Percentiles rank a stretch among this genome's conserved stretches.
These are phyloP conservation scores for Acanthamoeba royreba DNA, from an alignment of 208 protist genomes.

Conservation along the genomic window DNA sequence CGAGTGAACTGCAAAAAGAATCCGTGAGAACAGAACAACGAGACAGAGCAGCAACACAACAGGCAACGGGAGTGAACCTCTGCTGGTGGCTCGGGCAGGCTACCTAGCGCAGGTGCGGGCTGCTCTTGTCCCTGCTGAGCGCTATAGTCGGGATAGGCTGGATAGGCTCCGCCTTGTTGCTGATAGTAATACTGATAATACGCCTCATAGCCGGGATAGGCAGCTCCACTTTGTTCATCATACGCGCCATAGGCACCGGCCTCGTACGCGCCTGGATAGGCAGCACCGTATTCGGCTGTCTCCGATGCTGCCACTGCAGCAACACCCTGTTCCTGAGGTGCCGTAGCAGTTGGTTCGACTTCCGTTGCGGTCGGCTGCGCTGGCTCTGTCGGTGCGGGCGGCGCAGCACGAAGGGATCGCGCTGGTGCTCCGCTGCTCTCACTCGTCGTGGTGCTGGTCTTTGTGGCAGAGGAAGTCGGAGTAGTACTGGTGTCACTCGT, in stretches of 20 bases:
- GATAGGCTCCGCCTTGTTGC: too few species aligned
- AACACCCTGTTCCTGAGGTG: not conserved
- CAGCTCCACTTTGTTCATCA: too few species aligned
- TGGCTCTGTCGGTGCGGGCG: not conserved
- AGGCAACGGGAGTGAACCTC: too few species aligned
- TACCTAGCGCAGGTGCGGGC: not conserved
- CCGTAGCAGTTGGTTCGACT: not conserved
- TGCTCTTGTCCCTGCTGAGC: not conserved
- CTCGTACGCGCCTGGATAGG: not conserved
- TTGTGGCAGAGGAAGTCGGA: not conserved
- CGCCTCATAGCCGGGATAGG: not conserved
- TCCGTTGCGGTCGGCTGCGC: not conserved
- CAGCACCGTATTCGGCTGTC: not conserved
- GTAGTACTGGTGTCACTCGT: not conserved
- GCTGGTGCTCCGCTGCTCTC: not conserved
- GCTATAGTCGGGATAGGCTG: not conserved
- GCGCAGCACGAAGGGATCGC: not conserved
- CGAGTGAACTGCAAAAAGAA: not conserved
- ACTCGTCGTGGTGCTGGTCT: not conserved
- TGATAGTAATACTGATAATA: not conserved
- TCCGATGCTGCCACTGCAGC: not conserved
- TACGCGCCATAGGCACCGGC: not conserved
- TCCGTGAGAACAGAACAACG: not conserved
- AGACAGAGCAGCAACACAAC: not conserved
- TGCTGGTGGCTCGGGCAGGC: not conserved